These are phyloP conservation scores for Salix koriyanagi DNA, from an alignment of 345 rosid species.

Conservation along the genomic window DNA sequence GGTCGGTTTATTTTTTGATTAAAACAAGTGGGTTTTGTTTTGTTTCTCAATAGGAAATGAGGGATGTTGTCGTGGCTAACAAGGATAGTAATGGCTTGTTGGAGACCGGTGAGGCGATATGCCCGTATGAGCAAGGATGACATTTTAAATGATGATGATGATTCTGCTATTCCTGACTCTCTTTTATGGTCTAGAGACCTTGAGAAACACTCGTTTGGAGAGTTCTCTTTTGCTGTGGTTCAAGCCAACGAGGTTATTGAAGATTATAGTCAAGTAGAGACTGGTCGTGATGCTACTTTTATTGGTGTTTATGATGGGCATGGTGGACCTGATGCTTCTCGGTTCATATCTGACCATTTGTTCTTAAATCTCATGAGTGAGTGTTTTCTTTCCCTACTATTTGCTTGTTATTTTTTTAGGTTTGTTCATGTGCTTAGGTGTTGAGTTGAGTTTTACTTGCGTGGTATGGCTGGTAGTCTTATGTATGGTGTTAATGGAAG, in stretches of 20 bases:
- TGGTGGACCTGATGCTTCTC: slow-evolving; percentile 93
- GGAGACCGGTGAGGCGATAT: slow-evolving; percentile 67
- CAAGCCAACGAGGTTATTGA: slow-evolving; percentile 86
- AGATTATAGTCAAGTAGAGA: slow-evolving; percentile 88
- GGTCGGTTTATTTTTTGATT: not conserved
- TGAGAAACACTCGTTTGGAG: slow-evolving; percentile 72
- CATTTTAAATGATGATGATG: slow-evolving; percentile 22
- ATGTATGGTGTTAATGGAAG: not conserved
- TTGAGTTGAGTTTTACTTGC: not conserved
- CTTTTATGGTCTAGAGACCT: slow-evolving; percentile 79
- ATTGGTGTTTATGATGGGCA: slow-evolving; percentile 94
- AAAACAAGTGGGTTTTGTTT: not conserved
- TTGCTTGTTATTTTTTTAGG: not conserved
- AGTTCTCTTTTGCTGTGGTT: slow-evolving; percentile 76
- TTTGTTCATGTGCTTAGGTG: not conserved
- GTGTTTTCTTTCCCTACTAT: slow-evolving; percentile 8
- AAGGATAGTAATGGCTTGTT: slow-evolving; percentile 65
- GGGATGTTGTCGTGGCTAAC: slow-evolving; percentile 87
- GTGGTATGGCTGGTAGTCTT: not conserved
- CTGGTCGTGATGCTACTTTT: slow-evolving; percentile 57
- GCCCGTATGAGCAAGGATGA: slow-evolving; percentile 84
- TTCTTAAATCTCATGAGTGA: slow-evolving; percentile 69
- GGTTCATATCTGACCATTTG: slow-evolving; percentile 74
- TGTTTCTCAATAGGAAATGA: slow-evolving; percentile 54
- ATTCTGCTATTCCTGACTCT: slow-evolving; percentile 35